phyloP scores from a whole-genome alignment of 192 early-diverging fungal species.

The Coemansia biformis region DNA sequence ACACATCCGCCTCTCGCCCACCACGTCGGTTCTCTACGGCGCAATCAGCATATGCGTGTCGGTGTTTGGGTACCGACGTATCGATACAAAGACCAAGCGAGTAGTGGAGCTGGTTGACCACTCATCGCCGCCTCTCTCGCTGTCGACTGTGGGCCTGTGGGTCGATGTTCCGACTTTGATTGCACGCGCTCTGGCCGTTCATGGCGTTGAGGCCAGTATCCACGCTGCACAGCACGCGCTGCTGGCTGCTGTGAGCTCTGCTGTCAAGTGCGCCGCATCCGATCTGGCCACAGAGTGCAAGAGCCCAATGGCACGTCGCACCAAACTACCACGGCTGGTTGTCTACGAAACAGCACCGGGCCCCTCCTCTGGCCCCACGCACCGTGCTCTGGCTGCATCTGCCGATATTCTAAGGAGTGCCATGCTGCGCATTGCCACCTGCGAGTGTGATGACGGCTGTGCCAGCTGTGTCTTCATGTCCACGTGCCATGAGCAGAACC shows the following conservation, averaged over 20 bases:
- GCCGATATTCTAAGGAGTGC: neutral
- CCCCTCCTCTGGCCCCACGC: neutral
- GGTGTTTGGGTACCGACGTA: conserved; percentile 35
- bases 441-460: conserved; percentile 4
- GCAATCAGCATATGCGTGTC: conserved; percentile 7
- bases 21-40: conserved; percentile 3
- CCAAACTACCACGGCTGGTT: conserved; percentile 15
- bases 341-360: conserved; percentile 16
- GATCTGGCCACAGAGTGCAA: conserved; percentile 25
- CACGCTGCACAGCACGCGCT: conserved; percentile 34
- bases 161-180: conserved; percentile 18
- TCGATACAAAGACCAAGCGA: conserved; percentile 16
- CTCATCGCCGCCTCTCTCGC: conserved; percentile 3
- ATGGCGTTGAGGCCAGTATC: conserved; percentile 23
- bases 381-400: neutral
- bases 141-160: conserved; percentile 19
- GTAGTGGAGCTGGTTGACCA: conserved; percentile 22
- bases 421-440: neutral
- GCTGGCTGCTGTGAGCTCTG: neutral
- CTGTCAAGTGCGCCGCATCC: neutral
- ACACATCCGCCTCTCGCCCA: neutral
- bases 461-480: conserved; percentile 8
- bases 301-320: conserved; percentile 7
- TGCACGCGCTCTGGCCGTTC: neutral
- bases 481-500: conserved; percentile 19